phyloP scores from a whole-genome alignment of 2,329 filamentous ascomycete species.

The Ophiostoma australiae region DNA sequence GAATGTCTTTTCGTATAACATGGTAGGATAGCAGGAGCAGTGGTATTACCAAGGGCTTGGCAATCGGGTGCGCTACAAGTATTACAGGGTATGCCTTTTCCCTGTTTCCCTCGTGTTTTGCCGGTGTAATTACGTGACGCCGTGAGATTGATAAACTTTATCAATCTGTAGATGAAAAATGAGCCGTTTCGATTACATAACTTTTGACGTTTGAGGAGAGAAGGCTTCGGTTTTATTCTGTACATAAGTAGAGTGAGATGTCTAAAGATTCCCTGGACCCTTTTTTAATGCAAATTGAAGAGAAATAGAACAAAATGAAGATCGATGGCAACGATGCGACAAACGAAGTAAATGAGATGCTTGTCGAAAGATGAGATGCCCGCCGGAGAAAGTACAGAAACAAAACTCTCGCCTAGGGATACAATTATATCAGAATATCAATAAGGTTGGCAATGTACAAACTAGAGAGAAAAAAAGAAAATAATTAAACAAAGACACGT shows the following conservation, averaged over 20 bases:
- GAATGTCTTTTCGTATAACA: too few species aligned
- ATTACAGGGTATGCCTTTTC: too few species aligned
- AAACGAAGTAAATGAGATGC: background rate
- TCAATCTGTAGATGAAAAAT: too few species aligned
- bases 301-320: background rate
- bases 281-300: background rate
- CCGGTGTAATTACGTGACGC: too few species aligned
- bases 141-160: too few species aligned
- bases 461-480: background rate
- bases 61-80: too few species aligned
- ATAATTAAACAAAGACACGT: background rate
- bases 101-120: too few species aligned
- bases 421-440: background rate
- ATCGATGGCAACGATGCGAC: background rate
- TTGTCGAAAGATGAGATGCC: background rate
- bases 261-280: background rate
- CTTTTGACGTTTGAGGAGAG: too few species aligned
- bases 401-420: background rate
- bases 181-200: too few species aligned
- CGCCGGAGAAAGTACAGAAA: background rate
- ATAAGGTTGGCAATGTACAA: background rate
- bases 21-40: too few species aligned
- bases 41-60: too few species aligned
- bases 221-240: background rate
- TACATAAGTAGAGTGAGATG: background rate